These are phyloP conservation scores for Avena insularis DNA, from an alignment of 176 grass and related monocot species.

Conservation along the genomic window DNA sequence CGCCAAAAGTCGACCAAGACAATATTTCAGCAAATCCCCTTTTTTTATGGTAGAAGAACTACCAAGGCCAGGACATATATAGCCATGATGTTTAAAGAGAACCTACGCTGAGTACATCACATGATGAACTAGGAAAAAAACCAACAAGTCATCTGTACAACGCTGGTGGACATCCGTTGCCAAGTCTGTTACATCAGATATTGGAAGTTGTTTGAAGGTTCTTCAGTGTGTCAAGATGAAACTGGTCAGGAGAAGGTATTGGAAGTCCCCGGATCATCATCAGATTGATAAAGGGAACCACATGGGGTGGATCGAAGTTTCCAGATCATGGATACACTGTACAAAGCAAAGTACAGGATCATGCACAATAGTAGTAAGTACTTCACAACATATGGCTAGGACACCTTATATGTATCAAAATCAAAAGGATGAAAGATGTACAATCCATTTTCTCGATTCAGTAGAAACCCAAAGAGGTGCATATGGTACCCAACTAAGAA, in stretches of 20 bases:
- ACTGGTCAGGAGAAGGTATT: neutral
- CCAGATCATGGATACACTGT: slow-evolving; percentile 1
- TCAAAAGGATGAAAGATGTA: no score
- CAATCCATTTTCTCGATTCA: no score
- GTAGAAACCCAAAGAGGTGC: no score
- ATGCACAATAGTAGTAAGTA: neutral
- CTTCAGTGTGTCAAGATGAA: neutral
- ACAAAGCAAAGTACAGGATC: slow-evolving; percentile 1
- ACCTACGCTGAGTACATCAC: neutral
- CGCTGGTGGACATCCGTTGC: neutral
- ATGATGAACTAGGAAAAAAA: neutral
- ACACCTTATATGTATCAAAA: no score
- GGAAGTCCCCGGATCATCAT: neutral
- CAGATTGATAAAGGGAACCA: neutral
- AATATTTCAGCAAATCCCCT: neutral
- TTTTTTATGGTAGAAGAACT: neutral
- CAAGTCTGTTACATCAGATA: neutral
- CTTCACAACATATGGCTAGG: neutral
- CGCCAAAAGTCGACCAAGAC: neutral
- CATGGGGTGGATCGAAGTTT: neutral
- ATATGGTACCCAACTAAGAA: no score
- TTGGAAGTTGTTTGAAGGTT: neutral
- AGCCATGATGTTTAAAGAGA: neutral
- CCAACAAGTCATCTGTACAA: neutral
- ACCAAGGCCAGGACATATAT: neutral